Base-by-base conservation (phyloP, 768 basidiomycete species). In the Auricularia cornea region DNA sequence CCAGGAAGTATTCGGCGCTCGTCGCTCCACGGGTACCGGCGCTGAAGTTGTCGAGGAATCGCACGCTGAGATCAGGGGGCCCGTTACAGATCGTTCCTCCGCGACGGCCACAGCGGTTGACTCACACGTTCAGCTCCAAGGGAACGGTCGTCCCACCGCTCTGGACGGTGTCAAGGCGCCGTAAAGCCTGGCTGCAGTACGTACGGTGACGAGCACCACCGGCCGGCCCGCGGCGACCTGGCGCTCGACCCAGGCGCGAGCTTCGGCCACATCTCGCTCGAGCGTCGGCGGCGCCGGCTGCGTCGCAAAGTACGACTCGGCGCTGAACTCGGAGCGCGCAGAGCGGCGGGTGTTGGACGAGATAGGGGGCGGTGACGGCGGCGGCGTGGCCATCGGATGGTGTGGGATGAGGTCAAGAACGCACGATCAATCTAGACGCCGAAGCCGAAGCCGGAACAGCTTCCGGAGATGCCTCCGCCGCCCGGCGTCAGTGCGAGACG, bases 111-210 rank as follows among this genome's bases (percentile, higher is more conserved):
- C 40, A 59, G 51, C 38, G 26, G 3, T 20, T 1, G 51, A 80
- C 95, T 86, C 82, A 98, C 97, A 98, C 94, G 72, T 98, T 98
- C 80, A 94, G 90, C 80, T 99, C 97, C 64, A 99, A 78, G 2
- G 96, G 96, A 6, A 98, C 96, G 2, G 95, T 98, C 20, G 97
- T 99, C 64, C 97, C 96, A 62, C 96, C 97, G 73, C 95, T 98
- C 97, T 98, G 69, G 31, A 20, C 8, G 16, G 3, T 60, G 33
- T 29, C 8, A 28, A 26, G 18, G n/a, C 32, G 32, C 38, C 44
- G 29, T 29, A n/a, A 31, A 28, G 14, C 8, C 30, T 29, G 33
- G 41, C 31, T 33, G 56, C 59, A 52, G 26, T 33, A 57, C 90
- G 75, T 72, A 98, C 95, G 66, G 97, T 99, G 59, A 99, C 92